Percentiles rank a stretch among this genome's conserved stretches.
phyloP scores from a whole-genome alignment of 306 rosid genomes.

The Potentilla sterilis region DNA sequence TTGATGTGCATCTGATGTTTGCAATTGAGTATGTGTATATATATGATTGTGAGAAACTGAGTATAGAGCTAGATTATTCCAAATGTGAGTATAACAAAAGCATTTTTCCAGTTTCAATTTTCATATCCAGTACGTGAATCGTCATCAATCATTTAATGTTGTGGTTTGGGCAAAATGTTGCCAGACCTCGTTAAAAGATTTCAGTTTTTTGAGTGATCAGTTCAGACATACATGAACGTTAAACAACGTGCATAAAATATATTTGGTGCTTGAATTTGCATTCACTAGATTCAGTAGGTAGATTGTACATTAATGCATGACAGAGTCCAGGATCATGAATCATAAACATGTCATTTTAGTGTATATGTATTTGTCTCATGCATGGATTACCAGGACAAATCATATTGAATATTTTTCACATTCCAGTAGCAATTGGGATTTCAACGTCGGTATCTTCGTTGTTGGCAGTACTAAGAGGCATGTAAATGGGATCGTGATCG shows the following conservation, averaged over 20 bases:
- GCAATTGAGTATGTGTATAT: too few relatives aligned
- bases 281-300: not conserved
- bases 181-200: too few relatives aligned
- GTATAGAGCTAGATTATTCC: too few relatives aligned
- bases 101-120: too few relatives aligned
- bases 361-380: not conserved
- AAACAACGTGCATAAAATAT: too few relatives aligned
- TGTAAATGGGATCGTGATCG: not conserved
- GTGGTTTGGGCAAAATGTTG: too few relatives aligned
- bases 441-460: not conserved
- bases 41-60: too few relatives aligned
- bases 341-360: not conserved
- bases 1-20: too few relatives aligned
- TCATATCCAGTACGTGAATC: too few relatives aligned
- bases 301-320: not conserved
- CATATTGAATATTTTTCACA: not conserved
- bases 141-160: too few relatives aligned
- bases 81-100: too few relatives aligned
- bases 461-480: not conserved
- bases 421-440: slow-evolving; percentile 1
- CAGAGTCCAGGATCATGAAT: not conserved
- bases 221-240: not conserved
- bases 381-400: not conserved
- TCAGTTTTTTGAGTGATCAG: too few relatives aligned
- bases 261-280: not conserved